Evolutionary conservation across 352 stramenopile genomes (phyloP), one percentile per base, ranked within the genome.

Genomic region (Phytophthora tentaculata): DNA sequence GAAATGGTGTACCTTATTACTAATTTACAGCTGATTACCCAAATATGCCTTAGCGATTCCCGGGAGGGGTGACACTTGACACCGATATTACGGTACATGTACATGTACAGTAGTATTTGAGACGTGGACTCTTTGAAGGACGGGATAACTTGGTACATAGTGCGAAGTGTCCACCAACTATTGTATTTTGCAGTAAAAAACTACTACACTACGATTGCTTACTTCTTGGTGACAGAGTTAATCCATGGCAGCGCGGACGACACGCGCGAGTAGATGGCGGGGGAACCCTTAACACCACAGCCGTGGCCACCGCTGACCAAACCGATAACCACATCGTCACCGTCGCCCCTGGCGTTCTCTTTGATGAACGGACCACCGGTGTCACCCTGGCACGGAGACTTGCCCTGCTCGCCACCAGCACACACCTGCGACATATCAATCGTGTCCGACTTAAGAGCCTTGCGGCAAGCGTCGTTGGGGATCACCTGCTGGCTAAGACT

Each of bases 311-410:
- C 88, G 48, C 57, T 77, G 7, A 83, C 66, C 17, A 89, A 20
- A 17, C 84, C 84, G 6, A 89, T 75, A 10, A 88, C 39, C 5
- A 75, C 60, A 77, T 86, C 61, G 67, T 74, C 54, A 44, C 54
- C 37, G 54, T 73, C 51, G 29, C 55, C 60, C 39, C 49, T 53
- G 22, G n/a, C 50, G 26, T 73, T 62, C 44, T 76, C 57, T 26
- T 63, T 61, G 26, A 78, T 57, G 10, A 81, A 50, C 0, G 72
- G 76, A 26, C 76, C 70, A 23, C 76, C 76, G 3, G 43, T 72
- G 54, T 83, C 73, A 16, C 71, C 68, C 45, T 73, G 29, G 63
- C 76, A 81, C 28, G 73, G 43, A n/a, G 64, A 71, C 35, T 79
- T 65, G n/a, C 59, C 63, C 19, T 57, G 24, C 16, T 60, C 29